These are phyloP conservation scores for Irpex lacteus DNA, from an alignment of 1,284 basidiomycete species.

Conservation along the genomic window DNA sequence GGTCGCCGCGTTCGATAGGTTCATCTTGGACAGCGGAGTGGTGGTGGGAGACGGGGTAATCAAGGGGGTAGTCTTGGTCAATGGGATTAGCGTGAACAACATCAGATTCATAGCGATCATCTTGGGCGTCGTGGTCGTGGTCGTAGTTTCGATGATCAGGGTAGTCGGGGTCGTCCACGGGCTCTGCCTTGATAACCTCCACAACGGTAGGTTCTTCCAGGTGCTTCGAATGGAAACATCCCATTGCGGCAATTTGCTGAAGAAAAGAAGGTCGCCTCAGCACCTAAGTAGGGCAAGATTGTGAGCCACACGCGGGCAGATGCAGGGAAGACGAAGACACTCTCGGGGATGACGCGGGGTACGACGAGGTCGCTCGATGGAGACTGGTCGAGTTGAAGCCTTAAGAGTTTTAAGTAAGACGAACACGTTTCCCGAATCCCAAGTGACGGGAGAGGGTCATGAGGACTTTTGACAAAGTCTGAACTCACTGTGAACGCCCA, in stretches of 20 bases:
- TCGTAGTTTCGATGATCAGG: background rate
- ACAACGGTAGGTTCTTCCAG: slow-evolving; percentile 6
- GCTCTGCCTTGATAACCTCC: background rate
- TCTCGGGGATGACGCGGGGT: no score
- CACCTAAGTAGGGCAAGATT: background rate
- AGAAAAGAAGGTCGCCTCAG: no score
- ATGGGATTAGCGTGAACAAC: no score
- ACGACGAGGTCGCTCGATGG: no score
- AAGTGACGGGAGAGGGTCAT: background rate
- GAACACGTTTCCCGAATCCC: background rate
- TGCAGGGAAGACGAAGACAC: no score
- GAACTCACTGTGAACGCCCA: background rate
- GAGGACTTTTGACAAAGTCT: background rate
- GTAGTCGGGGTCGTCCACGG: background rate
- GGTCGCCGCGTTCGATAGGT: background rate
- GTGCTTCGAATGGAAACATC: slow-evolving; percentile 10
- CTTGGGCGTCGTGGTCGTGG: no score
- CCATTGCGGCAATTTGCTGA: background rate
- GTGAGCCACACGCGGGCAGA: background rate
- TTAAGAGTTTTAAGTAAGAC: no score
- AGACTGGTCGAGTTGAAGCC: no score
- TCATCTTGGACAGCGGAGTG: background rate
- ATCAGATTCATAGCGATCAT: no score
- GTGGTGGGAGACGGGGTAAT: no score
- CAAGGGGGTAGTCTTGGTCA: no score